These are phyloP conservation scores for Zygnema cylindricum DNA, from an alignment of 139 green algal genomes.

Conservation along the genomic window DNA sequence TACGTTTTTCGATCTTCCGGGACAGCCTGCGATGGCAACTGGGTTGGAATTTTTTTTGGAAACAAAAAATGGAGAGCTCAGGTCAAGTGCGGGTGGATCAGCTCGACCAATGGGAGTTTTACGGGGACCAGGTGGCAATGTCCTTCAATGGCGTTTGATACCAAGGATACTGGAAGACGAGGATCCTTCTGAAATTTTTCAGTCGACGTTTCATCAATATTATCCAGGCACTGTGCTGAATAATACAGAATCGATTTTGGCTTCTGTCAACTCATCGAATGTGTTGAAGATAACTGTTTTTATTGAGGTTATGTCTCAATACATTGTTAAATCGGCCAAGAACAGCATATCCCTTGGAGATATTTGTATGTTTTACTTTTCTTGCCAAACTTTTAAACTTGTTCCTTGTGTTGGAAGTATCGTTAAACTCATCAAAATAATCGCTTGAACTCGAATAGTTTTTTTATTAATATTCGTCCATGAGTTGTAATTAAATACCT, in stretches of 20 bases:
- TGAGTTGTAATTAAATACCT: too few relatives aligned
- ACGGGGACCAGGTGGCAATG: not conserved
- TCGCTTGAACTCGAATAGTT: too few relatives aligned
- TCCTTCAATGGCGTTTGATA: not conserved
- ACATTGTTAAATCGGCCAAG: not conserved
- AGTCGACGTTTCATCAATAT: conserved; percentile 17
- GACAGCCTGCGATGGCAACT: not conserved
- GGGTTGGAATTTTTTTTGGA: conserved; percentile 6
- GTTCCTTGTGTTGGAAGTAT: too few relatives aligned
- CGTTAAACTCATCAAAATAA: too few relatives aligned
- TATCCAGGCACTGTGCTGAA: not conserved
- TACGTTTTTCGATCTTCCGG: not conserved
- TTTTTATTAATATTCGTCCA: too few relatives aligned
- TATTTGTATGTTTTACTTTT: not conserved
- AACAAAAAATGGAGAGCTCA: not conserved
- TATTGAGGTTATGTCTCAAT: not conserved
- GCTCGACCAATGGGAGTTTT: not conserved
- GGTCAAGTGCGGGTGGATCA: not conserved
- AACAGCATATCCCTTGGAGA: not conserved
- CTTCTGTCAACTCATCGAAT: not conserved
- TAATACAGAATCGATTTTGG: not conserved
- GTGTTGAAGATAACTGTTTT: not conserved
- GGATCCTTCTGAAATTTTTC: not conserved
- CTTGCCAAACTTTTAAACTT: too few relatives aligned
- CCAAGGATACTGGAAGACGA: not conserved